phyloP scores from a whole-genome alignment of 1,284 basidiomycete species.

The Apiotrichum mycotoxinovorans region DNA sequence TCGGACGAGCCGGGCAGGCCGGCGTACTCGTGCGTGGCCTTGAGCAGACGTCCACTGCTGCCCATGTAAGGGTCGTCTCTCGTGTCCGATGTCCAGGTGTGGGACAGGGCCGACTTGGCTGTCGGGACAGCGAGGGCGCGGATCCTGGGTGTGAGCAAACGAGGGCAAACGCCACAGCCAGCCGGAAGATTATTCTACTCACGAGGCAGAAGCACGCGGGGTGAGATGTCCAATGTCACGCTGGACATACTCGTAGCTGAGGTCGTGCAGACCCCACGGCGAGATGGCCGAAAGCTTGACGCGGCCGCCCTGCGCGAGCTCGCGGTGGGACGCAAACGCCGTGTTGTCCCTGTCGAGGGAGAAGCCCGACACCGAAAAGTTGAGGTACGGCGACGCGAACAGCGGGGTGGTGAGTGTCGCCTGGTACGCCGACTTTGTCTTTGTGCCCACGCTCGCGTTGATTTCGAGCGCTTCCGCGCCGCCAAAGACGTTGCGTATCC shows the following conservation, averaged over 20 bases:
- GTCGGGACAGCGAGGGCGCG: constrained; percentile 74
- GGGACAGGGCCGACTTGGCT: constrained; percentile 77
- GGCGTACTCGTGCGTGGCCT: constrained; percentile 69
- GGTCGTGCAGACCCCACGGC: constrained; percentile 63
- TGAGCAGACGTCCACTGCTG: constrained; percentile 62
- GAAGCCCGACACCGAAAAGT: constrained; percentile 45
- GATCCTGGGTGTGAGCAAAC: constrained; percentile 57
- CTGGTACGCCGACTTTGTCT: constrained; percentile 75
- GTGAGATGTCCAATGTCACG: constrained; percentile 68
- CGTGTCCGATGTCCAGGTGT: constrained; percentile 73
- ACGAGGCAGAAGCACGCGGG: constrained; percentile 76
- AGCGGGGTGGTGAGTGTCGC: constrained; percentile 44
- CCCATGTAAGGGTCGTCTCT: constrained; percentile 69
- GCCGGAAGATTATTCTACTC: constrained; percentile 24
- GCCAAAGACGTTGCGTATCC: constrained; percentile 83
- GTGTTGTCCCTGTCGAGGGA: constrained; percentile 53
- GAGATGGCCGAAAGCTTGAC: constrained; percentile 46
- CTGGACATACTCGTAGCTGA: constrained; percentile 74
- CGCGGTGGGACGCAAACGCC: constrained; percentile 51
- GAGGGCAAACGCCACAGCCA: background rate
- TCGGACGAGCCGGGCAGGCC: constrained; percentile 67
- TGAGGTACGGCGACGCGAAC: constrained; percentile 46
- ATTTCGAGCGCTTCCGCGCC: constrained; percentile 86
- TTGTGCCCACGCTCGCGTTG: constrained; percentile 78
- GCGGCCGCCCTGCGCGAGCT: constrained; percentile 49